Conservation (phyloP, 768 basidiomycete genomes). For the Coprinellus aureogranulatus region DNA sequence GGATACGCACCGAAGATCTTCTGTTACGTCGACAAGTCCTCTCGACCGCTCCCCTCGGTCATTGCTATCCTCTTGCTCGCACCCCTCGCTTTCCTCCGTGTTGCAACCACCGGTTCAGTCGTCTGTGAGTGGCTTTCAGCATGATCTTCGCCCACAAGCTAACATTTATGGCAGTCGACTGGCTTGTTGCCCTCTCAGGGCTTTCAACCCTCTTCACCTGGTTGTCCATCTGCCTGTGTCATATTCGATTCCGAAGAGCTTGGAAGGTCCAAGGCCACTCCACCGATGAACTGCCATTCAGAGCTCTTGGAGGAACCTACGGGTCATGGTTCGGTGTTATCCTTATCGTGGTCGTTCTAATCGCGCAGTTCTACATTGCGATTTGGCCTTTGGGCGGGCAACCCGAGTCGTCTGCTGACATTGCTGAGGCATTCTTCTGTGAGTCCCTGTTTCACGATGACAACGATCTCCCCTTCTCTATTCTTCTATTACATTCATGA, state of each 20-base stretch:
- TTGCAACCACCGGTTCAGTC: conserved; percentile 24
- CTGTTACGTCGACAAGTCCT: conserved; percentile 45
- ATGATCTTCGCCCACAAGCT: neutral
- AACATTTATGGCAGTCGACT: conserved; percentile 28
- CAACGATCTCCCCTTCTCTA: no score
- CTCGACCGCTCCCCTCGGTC: conserved; percentile 43
- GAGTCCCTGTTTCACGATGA: conserved; percentile 13
- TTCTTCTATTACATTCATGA: neutral
- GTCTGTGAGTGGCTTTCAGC: conserved; percentile 33
- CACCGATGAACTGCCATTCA: conserved; percentile 44
- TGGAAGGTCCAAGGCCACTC: conserved; percentile 46
- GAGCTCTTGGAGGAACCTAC: conserved; percentile 40
- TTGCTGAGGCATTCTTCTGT: conserved; percentile 40
- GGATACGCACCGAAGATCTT: conserved; percentile 45
- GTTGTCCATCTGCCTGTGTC: conserved; percentile 46
- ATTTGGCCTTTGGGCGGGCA: conserved; percentile 40
- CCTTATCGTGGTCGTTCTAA: conserved; percentile 37
- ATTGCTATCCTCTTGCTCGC: conserved; percentile 35
- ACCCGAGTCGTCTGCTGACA: conserved; percentile 19
- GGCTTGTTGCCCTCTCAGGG: conserved; percentile 47
- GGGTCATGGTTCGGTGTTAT: conserved; percentile 47
- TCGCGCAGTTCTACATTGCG: conserved; percentile 47
- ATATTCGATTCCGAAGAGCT: conserved; percentile 45
- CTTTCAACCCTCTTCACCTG: conserved; percentile 47
- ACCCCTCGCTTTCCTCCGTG: conserved; percentile 41